phyloP scores from a whole-genome alignment of 768 basidiomycete genomes.

The Dioszegia hungarica region DNA sequence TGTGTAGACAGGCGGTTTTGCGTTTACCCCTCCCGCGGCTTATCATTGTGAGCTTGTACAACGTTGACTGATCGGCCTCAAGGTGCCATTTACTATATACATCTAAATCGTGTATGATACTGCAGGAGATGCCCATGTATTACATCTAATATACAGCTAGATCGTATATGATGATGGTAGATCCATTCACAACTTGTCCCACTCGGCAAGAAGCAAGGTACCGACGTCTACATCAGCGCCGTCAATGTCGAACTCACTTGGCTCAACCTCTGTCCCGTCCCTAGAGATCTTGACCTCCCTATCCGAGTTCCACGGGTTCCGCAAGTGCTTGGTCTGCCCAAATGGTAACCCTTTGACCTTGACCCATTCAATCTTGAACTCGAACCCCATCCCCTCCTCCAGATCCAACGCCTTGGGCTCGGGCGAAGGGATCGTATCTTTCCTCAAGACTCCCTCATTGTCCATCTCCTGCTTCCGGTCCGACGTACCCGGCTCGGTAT shows the following conservation, averaged over 20 bases:
- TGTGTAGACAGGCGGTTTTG: too few relatives aligned
- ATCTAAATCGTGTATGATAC: background rate
- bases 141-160: too few relatives aligned
- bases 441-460: constrained; percentile 39
- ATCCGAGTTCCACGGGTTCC: constrained; percentile 91
- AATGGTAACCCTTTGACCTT: constrained; percentile 69
- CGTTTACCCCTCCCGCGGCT: too few relatives aligned
- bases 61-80: too few relatives aligned
- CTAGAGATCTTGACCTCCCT: constrained; percentile 57
- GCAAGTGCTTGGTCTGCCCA: constrained; percentile 66
- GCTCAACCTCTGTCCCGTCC: constrained; percentile 90
- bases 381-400: constrained; percentile 61
- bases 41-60: too few relatives aligned
- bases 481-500: background rate
- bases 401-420: constrained; percentile 17
- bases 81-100: too few relatives aligned
- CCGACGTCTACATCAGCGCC: constrained; percentile 24
- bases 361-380: constrained; percentile 79
- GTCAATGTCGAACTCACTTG: constrained; percentile 47
- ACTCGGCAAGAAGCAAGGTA: constrained; percentile 34
- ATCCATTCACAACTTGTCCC: constrained; percentile 17
- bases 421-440: constrained; percentile 39
- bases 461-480: constrained; percentile 7
- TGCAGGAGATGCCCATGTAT: too few relatives aligned
- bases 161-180: background rate